Evolutionary conservation across 116 monocot species (phyloP).

Genomic region (Trichopus zeylanicus): DNA sequence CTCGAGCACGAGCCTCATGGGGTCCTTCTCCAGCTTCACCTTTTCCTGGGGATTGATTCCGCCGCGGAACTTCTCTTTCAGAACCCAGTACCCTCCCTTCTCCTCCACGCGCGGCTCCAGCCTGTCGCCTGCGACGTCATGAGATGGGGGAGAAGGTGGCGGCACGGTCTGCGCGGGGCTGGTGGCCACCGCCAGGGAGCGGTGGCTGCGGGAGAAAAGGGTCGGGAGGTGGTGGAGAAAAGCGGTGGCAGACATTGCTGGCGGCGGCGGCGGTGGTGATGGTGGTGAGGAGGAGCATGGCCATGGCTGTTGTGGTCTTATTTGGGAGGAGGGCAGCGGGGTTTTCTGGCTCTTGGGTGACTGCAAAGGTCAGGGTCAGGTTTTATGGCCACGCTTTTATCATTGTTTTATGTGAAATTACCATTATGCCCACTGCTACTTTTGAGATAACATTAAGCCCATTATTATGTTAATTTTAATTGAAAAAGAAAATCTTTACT

Average conservation of each 20-base stretch:
- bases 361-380: neutral
- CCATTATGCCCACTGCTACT: neutral
- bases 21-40: slow-evolving; percentile 82
- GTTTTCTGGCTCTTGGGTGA: neutral
- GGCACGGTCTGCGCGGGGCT: neutral
- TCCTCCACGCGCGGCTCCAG: slow-evolving; percentile 74
- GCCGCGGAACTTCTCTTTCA: slow-evolving; percentile 68
- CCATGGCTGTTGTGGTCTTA: neutral
- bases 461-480: too few relatives aligned
- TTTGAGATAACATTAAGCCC: too few relatives aligned
- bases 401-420: neutral
- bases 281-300: neutral
- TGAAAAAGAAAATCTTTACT: too few relatives aligned
- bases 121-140: slow-evolving; percentile 16
- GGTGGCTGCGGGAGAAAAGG: neutral
- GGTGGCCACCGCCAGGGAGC: neutral
- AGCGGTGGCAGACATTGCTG: neutral
- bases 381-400: too few relatives aligned
- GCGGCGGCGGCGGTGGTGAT: neutral
- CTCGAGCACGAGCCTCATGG: slow-evolving; percentile 64
- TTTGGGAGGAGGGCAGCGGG: neutral
- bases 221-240: neutral
- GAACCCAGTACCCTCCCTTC: slow-evolving; percentile 66
- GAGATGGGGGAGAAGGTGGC: neutral
- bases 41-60: slow-evolving; percentile 87